Evolutionary conservation across 169 alveolate genomes (phyloP).

Genomic region (Plasmodium fragile): DNA sequence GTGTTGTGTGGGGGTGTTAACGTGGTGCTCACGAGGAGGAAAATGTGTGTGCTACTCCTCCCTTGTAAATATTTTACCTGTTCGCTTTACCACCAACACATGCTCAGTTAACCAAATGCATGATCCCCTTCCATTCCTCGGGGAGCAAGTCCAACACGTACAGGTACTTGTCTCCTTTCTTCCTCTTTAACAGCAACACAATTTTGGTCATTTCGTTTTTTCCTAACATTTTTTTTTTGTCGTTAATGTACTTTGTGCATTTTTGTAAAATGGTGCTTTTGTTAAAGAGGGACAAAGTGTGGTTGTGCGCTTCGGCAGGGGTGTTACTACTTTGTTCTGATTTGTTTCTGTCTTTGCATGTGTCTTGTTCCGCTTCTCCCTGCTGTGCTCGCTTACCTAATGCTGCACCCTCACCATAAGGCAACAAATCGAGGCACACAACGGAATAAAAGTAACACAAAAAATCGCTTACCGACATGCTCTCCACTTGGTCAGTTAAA

Average conservation of each 20-base stretch:
- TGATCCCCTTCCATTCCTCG: conserved; percentile 46
- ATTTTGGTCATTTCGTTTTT: conserved; percentile 74
- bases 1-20: background rate
- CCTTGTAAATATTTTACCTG: background rate
- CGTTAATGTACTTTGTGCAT: conserved; percentile 22
- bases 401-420: background rate
- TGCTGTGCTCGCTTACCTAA: background rate
- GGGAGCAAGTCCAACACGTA: conserved; percentile 65
- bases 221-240: conserved; percentile 33
- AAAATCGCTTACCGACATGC: conserved; percentile 41
- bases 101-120: conserved; percentile 35
- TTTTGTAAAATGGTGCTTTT: conserved; percentile 50
- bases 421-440: conserved; percentile 53
- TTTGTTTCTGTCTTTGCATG: background rate
- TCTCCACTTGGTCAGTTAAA: conserved; percentile 3
- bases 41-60: background rate
- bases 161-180: conserved; percentile 19
- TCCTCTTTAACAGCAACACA: conserved; percentile 45
- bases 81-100: background rate
- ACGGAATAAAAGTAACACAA: conserved; percentile 58
- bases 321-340: background rate
- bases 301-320: background rate
- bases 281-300: background rate
- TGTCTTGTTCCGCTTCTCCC: background rate
- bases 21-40: background rate